Conservation (phyloP, 2,329 filamentous ascomycete species). For the Fusarium pseudocircinatum region DNA sequence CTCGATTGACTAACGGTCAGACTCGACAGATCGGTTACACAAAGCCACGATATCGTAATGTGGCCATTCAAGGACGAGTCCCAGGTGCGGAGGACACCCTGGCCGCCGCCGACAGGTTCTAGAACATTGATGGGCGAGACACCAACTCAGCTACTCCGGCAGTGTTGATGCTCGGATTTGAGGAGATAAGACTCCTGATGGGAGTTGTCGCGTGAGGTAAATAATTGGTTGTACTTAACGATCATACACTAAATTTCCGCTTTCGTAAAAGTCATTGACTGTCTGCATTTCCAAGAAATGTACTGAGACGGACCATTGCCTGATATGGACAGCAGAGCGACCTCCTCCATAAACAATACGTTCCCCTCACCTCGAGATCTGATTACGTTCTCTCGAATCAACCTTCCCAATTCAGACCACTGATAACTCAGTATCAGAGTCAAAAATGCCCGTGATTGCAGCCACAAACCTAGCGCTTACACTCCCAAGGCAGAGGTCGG, state of each 20-base stretch:
- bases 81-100: neutral
- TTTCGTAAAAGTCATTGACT: too few species aligned
- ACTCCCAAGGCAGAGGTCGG: neutral
- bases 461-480: neutral
- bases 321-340: neutral
- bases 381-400: neutral
- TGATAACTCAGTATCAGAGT: neutral
- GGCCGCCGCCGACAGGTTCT: neutral
- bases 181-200: neutral
- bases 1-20: neutral
- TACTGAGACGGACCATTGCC: neutral
- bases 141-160: neutral
- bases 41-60: neutral
- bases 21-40: neutral
- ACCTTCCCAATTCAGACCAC: neutral
- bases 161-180: neutral
- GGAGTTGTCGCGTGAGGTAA: too few species aligned
- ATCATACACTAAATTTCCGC: too few species aligned
- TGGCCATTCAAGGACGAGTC: neutral
- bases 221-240: neutral
- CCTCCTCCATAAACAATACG: too few species aligned
- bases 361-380: neutral
- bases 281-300: too few species aligned
- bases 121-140: neutral
- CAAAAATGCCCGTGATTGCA: neutral